Percentiles rank a stretch among this genome's conserved stretches.
Conservation (phyloP, 2,329 filamentous ascomycete genomes). For the Aschersonia sp. region DNA sequence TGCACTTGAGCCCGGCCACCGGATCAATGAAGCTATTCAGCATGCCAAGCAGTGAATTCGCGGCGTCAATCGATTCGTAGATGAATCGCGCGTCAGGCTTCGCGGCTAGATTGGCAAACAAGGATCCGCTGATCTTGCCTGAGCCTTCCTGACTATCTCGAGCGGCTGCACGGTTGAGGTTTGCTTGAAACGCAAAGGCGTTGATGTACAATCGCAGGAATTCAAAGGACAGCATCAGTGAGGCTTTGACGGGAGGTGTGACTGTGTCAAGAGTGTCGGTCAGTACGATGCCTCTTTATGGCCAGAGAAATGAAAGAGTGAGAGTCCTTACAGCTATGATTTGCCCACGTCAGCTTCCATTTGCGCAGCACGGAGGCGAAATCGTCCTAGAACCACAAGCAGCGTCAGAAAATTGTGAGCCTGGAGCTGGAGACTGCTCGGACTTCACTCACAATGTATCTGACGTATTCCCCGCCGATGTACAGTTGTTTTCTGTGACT, state of each 20-base stretch:
- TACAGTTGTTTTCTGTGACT: constrained; percentile 56
- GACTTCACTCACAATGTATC: constrained; percentile 38
- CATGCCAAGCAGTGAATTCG: constrained; percentile 44
- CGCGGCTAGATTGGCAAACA: constrained; percentile 39
- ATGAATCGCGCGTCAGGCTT: constrained; percentile 52
- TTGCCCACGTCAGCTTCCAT: constrained; percentile 59
- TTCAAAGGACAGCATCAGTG: constrained; percentile 55
- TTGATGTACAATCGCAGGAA: constrained; percentile 62
- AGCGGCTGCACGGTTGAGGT: constrained; percentile 33
- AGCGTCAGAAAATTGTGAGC: not conserved
- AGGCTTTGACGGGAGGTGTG: constrained; percentile 51
- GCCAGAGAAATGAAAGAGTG: not conserved
- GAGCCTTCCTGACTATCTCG: constrained; percentile 17
- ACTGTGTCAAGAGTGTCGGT: constrained; percentile 17
- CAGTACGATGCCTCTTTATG: not conserved
- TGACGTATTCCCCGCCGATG: constrained; percentile 57
- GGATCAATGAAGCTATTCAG: constrained; percentile 46
- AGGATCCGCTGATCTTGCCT: constrained; percentile 20
- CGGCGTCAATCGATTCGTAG: constrained; percentile 50
- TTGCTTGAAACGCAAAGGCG: constrained; percentile 63
- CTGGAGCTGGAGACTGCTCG: no score
- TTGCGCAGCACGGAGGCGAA: constrained; percentile 53
- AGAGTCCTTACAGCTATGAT: constrained; percentile 37
- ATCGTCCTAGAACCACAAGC: constrained; percentile 32
- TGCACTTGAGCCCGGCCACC: constrained; percentile 42